A percentile compares a stretch with the other conserved stretches of the same genome.
These are phyloP conservation scores for Corylus americana DNA, from an alignment of 306 rosid genomes.

Conservation along the genomic window DNA sequence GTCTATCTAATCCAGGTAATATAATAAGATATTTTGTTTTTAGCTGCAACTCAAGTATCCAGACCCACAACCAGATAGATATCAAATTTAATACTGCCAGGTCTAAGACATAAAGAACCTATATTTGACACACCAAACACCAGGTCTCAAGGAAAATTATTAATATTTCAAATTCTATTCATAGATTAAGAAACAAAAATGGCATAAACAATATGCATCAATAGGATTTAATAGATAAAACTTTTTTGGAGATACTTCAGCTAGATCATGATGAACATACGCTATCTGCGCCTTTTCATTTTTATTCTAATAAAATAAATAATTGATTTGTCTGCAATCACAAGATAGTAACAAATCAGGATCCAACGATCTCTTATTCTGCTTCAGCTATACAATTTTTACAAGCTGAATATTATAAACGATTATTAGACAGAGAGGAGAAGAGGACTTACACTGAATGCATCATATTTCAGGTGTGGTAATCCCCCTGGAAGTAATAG, in stretches of 20 bases:
- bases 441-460: conserved; percentile 68
- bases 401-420: not conserved
- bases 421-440: conserved; percentile 12
- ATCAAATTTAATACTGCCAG: not conserved
- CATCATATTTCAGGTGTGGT: conserved; percentile 65
- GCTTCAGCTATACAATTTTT: not conserved
- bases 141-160: not conserved
- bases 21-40: not conserved
- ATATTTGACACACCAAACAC: not conserved
- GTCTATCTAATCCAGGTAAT: not conserved
- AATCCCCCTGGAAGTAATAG: conserved; percentile 71
- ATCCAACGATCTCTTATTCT: not conserved
- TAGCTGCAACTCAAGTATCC: not conserved
- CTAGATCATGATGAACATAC: not conserved
- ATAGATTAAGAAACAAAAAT: not conserved
- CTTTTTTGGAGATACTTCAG: not conserved
- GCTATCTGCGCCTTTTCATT: not conserved
- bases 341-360: not conserved
- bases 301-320: not conserved
- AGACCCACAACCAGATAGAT: not conserved
- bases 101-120: not conserved
- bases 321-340: not conserved
- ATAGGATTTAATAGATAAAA: not conserved
- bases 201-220: not conserved
- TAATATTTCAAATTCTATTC: not conserved